phyloP scores from a whole-genome alignment of 805 yeast species.

The Cyberlindnera sargentensis region DNA sequence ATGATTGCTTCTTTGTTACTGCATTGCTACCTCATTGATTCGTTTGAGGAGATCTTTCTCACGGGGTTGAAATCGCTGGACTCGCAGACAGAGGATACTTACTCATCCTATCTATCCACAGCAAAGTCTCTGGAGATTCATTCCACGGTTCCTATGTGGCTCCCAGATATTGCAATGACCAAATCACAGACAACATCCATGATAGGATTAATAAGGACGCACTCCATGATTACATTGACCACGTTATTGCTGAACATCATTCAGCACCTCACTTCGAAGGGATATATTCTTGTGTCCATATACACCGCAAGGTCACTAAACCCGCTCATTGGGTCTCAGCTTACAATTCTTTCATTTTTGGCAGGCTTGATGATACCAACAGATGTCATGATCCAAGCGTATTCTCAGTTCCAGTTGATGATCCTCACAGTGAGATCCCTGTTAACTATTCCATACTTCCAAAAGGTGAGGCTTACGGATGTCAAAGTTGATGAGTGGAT shows the following conservation, averaged over 20 bases:
- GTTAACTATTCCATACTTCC: conserved; percentile 13
- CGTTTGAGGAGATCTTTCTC: not conserved
- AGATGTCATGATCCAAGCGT: not conserved
- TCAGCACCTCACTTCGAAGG: not conserved
- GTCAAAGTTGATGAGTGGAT: conserved; percentile 13
- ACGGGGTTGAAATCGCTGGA: not conserved
- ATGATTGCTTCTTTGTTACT: not conserved
- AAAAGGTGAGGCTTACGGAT: conserved; percentile 9
- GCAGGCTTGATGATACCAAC: conserved; percentile 8
- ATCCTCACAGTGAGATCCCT: conserved; percentile 7
- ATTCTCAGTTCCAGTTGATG: conserved; percentile 5
- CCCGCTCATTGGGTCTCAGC: conserved; percentile 7
- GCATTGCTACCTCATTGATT: conserved; percentile 2
- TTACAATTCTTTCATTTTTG: conserved; percentile 5
- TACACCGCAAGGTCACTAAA: conserved; percentile 7
- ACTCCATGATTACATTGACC: not conserved
- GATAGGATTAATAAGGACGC: not conserved
- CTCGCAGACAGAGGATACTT: not conserved
- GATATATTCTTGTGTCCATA: conserved; percentile 1
- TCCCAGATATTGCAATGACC: not conserved
- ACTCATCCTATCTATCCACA: not conserved
- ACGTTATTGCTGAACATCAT: not conserved
- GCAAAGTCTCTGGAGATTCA: conserved; percentile 1
- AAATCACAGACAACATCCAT: conserved; percentile 2
- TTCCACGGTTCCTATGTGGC: conserved; percentile 1